These are phyloP conservation scores for Fusarium nygamai DNA, from an alignment of 2,329 filamentous ascomycete genomes.

Conservation along the genomic window DNA sequence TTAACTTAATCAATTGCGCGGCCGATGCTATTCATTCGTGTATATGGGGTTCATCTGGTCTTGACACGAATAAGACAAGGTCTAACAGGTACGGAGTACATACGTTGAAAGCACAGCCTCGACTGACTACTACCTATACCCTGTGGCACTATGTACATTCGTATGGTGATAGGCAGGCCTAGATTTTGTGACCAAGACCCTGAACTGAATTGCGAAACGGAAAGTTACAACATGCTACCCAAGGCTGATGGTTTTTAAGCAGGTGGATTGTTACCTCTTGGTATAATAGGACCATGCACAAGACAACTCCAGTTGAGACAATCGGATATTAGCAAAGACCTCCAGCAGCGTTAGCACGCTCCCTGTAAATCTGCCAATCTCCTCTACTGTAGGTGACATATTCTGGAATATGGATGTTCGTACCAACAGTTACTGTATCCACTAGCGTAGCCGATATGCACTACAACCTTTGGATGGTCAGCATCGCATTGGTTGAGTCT, in stretches of 20 bases:
- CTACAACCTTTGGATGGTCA: conserved; percentile 14
- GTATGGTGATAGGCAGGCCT: background rate
- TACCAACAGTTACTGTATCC: background rate
- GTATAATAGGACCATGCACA: background rate
- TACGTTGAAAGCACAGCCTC: conserved; percentile 9
- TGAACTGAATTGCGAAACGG: background rate
- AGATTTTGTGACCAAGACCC: background rate
- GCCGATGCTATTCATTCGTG: background rate
- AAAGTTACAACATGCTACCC: background rate
- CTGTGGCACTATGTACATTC: background rate
- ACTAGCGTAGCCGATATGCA: background rate
- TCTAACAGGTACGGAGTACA: background rate
- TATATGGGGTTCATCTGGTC: background rate
- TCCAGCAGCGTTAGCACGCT: background rate
- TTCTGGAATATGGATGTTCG: background rate
- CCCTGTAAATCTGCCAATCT: background rate
- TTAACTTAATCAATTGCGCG: background rate
- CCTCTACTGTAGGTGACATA: background rate
- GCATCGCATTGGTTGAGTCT: conserved; percentile 1
- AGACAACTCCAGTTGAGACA: background rate
- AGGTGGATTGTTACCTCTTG: background rate
- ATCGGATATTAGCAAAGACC: background rate
- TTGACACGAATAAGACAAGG: background rate
- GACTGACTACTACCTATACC: background rate
- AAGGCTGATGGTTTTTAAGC: background rate